Evolutionary conservation across 805 yeast genomes (phyloP).

Genomic region (Candida michaelii): DNA sequence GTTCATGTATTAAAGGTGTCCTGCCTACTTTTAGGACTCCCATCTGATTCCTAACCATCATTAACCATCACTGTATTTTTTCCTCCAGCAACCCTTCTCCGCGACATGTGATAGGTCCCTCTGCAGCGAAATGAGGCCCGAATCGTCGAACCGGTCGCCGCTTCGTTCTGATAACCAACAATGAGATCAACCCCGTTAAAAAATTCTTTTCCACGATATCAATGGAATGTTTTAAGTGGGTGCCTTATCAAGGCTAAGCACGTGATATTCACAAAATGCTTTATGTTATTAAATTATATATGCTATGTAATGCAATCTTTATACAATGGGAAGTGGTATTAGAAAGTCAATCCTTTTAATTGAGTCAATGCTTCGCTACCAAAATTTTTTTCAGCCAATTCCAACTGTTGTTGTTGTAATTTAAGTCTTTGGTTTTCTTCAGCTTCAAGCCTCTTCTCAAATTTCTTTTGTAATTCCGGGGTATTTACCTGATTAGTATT

Average conservation of each 20-base stretch:
- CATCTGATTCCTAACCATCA: too few species aligned
- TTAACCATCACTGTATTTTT: too few species aligned
- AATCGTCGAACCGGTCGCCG: not conserved
- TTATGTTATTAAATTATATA: too few species aligned
- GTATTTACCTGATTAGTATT: not conserved
- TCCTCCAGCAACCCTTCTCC: too few species aligned
- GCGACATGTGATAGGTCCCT: not conserved
- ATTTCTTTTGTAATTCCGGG: not conserved
- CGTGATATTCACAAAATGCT: too few species aligned
- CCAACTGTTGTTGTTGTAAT: conserved; percentile 8
- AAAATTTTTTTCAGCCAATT: conserved; percentile 7
- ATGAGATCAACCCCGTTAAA: not conserved
- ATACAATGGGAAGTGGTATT: too few species aligned
- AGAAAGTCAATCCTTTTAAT: conserved; percentile 14
- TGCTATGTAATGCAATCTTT: too few species aligned
- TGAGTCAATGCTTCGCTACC: conserved; percentile 15
- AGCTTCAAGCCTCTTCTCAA: conserved; percentile 7
- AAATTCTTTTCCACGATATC: too few species aligned
- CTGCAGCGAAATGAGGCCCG: not conserved
- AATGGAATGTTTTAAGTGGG: too few species aligned
- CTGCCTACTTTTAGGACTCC: too few species aligned
- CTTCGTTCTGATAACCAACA: not conserved
- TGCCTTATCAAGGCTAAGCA: too few species aligned
- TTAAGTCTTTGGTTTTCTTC: conserved; percentile 6
- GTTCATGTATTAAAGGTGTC: too few species aligned